Percentiles rank a stretch among this genome's conserved stretches.
These are phyloP conservation scores for Leccinum sublutescens DNA, from an alignment of 768 basidiomycete species.

Conservation along the genomic window DNA sequence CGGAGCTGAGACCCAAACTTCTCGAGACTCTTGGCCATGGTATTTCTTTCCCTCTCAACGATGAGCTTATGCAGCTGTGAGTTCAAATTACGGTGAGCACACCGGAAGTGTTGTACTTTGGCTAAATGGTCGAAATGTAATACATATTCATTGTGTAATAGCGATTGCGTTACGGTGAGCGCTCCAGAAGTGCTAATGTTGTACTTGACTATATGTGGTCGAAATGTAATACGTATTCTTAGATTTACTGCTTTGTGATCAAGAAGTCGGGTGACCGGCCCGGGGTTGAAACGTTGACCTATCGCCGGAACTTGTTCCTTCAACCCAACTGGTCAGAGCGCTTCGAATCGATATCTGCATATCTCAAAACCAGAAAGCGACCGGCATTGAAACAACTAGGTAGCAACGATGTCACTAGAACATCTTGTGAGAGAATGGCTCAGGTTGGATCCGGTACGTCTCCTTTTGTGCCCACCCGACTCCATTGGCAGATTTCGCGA, in stretches of 20 bases:
- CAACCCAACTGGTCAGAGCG: too few species aligned
- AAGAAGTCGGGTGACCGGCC: too few species aligned
- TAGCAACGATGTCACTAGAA: conserved; percentile 29
- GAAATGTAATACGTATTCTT: too few species aligned
- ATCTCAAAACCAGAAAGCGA: not conserved
- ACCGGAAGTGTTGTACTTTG: not conserved
- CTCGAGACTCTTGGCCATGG: conserved; percentile 15
- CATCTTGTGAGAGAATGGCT: conserved; percentile 52
- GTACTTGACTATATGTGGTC: too few species aligned
- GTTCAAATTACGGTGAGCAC: not conserved
- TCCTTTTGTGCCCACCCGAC: not conserved
- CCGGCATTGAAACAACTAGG: not conserved
- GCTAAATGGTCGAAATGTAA: not conserved
- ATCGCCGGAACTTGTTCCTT: too few species aligned
- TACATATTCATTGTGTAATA: too few species aligned
- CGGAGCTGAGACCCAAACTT: conserved; percentile 18
- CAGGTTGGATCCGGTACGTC: conserved; percentile 43
- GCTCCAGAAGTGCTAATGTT: too few species aligned
- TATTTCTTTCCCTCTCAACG: conserved; percentile 7
- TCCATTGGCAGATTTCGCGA: not conserved
- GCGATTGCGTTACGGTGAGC: too few species aligned
- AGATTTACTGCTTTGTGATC: too few species aligned
- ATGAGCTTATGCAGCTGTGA: not conserved
- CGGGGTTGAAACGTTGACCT: too few species aligned
- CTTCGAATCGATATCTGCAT: not conserved